Base-by-base conservation (phyloP, 2,329 filamentous ascomycete genomes). In the Nannizziopsis arthrosporioides region DNA sequence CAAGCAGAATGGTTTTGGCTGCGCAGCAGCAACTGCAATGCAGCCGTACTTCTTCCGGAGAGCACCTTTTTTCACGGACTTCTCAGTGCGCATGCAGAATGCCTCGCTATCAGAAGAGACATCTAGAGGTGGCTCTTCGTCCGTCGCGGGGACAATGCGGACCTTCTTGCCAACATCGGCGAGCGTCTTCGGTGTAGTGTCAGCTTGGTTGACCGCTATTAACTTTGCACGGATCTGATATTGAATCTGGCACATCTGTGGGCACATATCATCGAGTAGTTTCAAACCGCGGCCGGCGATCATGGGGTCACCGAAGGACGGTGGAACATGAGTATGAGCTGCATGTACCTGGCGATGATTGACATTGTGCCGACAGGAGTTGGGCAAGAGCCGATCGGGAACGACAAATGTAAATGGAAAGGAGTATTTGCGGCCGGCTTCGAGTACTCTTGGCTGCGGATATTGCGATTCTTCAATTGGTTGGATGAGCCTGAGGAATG, bases 371-470 rank as follows among this genome's bases (percentile, higher is more conserved):
- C 65, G 66, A 63, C 80, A 84, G 40, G 75, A 63, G 52, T 73
- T 72, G 5, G 78, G 78, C 0, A 84, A 71, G 3, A 84, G 64
- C 14, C 73, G 72, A 31, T 74, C 68, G 0, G 80, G 80, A 1
- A 84, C 69, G 48, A 78, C 76, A 57, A 84, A 84, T 19, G 72
- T 73, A 59, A 83, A 84, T 1, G 77, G 75, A 50, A 82, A 78
- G 7, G 62, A 69, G 61, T 82, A 82, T 9, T 65, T 69, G 51
- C 67, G 68, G 10, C 73, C 74, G n/a, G 73, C 70, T 55, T 73
- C 68, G 2, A 80, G 63, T 3, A 79, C 65, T 19, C 73, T 68
- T 34, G 76, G 71, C 31, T 69, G 67, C 0, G 80, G 79, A 49
- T 80, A 74, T n/a, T 65, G 61, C 12, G 65, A 58, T 2, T 73